These are phyloP conservation scores for Bipolaris sorokiniana DNA, from an alignment of 2,329 filamentous ascomycete genomes.

Conservation along the genomic window DNA sequence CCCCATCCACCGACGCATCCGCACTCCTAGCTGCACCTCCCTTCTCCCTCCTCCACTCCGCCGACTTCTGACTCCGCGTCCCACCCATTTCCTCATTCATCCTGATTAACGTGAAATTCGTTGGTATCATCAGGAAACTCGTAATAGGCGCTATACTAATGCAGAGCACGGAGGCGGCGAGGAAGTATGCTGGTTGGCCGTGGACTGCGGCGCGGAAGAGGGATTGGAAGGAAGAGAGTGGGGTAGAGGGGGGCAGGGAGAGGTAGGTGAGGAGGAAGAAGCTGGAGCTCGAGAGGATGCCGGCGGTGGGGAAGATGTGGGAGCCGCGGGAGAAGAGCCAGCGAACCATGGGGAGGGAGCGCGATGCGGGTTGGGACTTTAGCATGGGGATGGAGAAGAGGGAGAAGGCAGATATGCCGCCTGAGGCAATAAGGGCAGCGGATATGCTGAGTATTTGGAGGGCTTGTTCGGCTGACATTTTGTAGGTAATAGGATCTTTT, in stretches of 20 bases:
- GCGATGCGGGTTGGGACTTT: conserved; percentile 46
- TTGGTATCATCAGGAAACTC: conserved; percentile 12
- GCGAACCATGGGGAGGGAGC: conserved; percentile 44
- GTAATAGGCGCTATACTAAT: conserved; percentile 30
- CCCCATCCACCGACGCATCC: conserved; percentile 26
- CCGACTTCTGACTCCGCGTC: conserved; percentile 15
- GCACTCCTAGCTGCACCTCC: conserved; percentile 19
- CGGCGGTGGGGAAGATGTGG: conserved; percentile 43
- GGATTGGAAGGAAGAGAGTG: not conserved
- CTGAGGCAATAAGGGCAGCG: conserved; percentile 42
- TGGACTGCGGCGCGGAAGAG: not conserved
- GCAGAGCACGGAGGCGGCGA: conserved; percentile 24
- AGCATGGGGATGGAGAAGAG: conserved; percentile 43
- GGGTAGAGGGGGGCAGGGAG: conserved; percentile 6
- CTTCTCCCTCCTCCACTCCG: conserved; percentile 2
- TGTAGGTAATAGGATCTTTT: not conserved
- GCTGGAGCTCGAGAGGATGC: conserved; percentile 34
- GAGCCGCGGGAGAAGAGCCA: conserved; percentile 50
- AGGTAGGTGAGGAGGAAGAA: conserved; percentile 38
- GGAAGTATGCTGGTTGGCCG: conserved; percentile 20
- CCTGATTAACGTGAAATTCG: conserved; percentile 25
- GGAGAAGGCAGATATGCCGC: conserved; percentile 44
- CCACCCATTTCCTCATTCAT: conserved; percentile 33
- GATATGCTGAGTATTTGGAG: conserved; percentile 39
- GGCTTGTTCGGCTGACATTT: conserved; percentile 19